phyloP scores from a whole-genome alignment of 2,329 filamentous ascomycete species.

The Chaetomium olivaceum region DNA sequence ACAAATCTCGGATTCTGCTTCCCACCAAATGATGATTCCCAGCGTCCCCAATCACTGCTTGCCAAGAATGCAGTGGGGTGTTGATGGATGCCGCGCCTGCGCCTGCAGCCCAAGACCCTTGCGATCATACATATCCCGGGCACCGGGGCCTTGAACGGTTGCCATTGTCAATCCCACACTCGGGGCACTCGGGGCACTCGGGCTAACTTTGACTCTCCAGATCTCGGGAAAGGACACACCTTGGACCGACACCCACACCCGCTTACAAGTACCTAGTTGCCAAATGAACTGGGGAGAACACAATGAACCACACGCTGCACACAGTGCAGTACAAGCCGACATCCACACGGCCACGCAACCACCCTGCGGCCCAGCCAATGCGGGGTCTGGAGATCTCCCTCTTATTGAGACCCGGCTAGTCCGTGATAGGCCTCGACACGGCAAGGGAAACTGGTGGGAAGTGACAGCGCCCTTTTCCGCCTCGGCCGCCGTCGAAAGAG shows the following conservation, averaged over 20 bases:
- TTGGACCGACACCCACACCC: not conserved
- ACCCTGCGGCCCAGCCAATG: slow-evolving; percentile 1
- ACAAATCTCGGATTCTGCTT: slow-evolving; percentile 8
- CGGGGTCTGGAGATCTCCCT: slow-evolving; percentile 14
- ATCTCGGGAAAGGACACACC: not conserved
- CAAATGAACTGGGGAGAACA: not conserved
- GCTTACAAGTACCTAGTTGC: not conserved
- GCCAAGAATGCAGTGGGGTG: slow-evolving; percentile 14
- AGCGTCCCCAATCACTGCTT: slow-evolving; percentile 15
- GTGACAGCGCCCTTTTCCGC: not conserved
- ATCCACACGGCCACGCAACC: slow-evolving; percentile 9
- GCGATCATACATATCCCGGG: not conserved
- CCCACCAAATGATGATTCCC: slow-evolving; percentile 14
- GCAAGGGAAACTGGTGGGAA: not conserved
- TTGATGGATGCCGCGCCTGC: not conserved
- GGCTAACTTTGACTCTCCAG: not conserved
- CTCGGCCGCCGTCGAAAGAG: not conserved
- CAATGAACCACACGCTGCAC: not conserved
- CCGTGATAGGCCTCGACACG: not conserved
- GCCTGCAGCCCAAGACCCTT: slow-evolving; percentile 2
- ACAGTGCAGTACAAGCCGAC: not conserved
- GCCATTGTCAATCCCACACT: not conserved
- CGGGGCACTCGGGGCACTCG: not conserved
- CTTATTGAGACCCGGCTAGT: slow-evolving; percentile 9
- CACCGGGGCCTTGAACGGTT: not conserved